These are phyloP conservation scores for Cladosporium halotolerans DNA, from an alignment of 2,329 filamentous ascomycete genomes.

Conservation along the genomic window DNA sequence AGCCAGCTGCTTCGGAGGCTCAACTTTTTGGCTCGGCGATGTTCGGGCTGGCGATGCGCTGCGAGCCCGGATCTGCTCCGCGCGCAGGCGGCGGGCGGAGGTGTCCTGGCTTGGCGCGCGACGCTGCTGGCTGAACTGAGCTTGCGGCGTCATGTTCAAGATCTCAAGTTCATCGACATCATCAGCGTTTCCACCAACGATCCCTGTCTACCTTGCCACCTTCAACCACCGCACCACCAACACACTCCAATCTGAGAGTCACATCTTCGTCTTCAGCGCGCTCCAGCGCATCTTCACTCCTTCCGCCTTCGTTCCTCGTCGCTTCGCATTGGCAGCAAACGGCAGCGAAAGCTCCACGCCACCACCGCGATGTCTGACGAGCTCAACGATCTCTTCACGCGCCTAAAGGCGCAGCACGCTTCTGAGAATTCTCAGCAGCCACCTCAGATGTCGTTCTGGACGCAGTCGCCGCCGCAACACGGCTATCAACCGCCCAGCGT, in stretches of 20 bases:
- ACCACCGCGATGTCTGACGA: slow-evolving; percentile 9
- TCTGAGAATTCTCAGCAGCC: slow-evolving; percentile 11
- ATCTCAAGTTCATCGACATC: slow-evolving; percentile 7
- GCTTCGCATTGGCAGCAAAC: slow-evolving; percentile 1
- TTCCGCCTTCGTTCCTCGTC: neutral
- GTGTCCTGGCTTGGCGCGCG: neutral
- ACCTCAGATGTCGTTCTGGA: slow-evolving; percentile 19
- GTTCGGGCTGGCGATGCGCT: neutral
- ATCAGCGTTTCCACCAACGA: neutral
- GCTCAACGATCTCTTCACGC: slow-evolving; percentile 9
- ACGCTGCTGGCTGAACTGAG: neutral
- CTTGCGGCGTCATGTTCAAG: neutral
- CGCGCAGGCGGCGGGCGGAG: neutral
- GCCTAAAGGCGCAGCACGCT: slow-evolving; percentile 14
- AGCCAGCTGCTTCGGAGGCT: neutral
- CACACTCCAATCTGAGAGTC: neutral
- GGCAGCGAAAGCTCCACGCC: slow-evolving; percentile 12
- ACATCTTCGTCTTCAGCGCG: neutral
- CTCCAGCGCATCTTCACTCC: slow-evolving; percentile 3
- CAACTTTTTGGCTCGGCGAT: slow-evolving; percentile 11
- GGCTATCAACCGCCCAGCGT: slow-evolving; percentile 52
- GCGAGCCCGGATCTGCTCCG: neutral
- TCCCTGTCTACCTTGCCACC: neutral
- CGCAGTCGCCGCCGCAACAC: slow-evolving; percentile 19
- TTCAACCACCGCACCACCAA: neutral